Evolutionary conservation across 2,329 filamentous ascomycete genomes (phyloP), one percentile per base, ranked within the genome.

Genomic region (Curvularia verruculosa): DNA sequence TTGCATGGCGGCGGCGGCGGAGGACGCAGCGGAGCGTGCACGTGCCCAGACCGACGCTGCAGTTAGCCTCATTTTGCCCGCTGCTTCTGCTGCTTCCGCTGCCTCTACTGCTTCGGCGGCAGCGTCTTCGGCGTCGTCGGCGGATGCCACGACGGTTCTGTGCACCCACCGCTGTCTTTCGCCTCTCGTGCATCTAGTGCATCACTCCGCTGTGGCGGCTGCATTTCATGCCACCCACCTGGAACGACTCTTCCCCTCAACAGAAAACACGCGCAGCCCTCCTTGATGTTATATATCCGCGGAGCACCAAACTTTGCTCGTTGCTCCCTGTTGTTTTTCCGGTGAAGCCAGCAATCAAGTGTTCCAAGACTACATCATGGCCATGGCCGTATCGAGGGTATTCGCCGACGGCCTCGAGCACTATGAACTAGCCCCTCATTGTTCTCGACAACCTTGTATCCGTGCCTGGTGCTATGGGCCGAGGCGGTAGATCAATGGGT

Each of bases 401-500:
- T n/a, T n/a, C n/a, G n/a, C 29, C 10, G 29, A 1, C 29, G 29
- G 10, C 12, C 13, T 13, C 13, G 15, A 13, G 1, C 13, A 36
- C 13, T 5, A 4, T 36, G 31, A 36, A 36, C 31, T n/a, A n/a
- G n/a, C n/a, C n/a, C n/a, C 31, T 15, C 31, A 36, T 36, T 36
- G 4, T 36, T 36, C 31, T 9, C 10, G 26, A 29, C 26, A 29
- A 2, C 7, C 26, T 29, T 29, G 15, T 2, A 53, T 37, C 36
- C 52, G 48, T 56, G 52, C 36, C 45, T 50, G 3, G 36, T 40
- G 29, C 21, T 54, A 40, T 55, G 44, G 49, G 39, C 51, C 48
- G 46, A 52, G 15, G 54, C 57, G 54, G 60, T 21, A 61, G 47
- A 60, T 56, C 49, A 21, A 48, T 37, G 45, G 44, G 15, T 36